Base-by-base conservation (phyloP, 805 yeast genomes). In the Cyberlindnera nakhonratchasimensis region DNA sequence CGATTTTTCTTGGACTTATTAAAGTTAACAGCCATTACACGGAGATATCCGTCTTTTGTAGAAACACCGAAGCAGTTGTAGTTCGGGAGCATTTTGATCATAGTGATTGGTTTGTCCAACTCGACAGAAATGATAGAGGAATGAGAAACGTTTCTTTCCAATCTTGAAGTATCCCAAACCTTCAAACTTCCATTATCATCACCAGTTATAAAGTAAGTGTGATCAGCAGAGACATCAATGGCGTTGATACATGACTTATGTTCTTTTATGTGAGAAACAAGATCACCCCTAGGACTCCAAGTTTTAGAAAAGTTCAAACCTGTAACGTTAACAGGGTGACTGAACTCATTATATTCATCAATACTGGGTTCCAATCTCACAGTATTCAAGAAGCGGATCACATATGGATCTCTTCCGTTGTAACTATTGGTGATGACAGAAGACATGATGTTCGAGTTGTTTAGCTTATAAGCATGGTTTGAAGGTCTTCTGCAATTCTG, bases 91-190 rank as follows among this genome's bases (percentile, higher is more conserved):
- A 82, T 79, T 16, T 61, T 54, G 12, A 86, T 61, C 11, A 70
- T 64, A 0, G 72, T 69, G 6, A 87, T 70, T 0, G 78, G 48
- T 0, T 78, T 67, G 0, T 73, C 73, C 35, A 82, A 61, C 30
- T 74, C 71, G 1, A 74, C 57, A 1, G 75, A 64, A 7, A 76
- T 48, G 8, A 69, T 60, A 0, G 87, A 71, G 4, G 72, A 65
- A 23, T 75, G 74, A 9, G 74, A 65, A 4, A 80, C 75, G 30
- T 82, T 84, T 41, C 74, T 74, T 39, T 81, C 87, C 28, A 90
- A 63, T 44, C 79, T 76, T 9, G 65, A 54, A 1, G 81, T 62
- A 55, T 87, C 95, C 97, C 97, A 93, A 0, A 91, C 62, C 49
- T 79, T 82, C 29, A 93, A 54, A 2, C 66, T 57, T 0, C 97